Conservation (phyloP, 1,284 basidiomycete species). For the Heliocybe sulcata region DNA sequence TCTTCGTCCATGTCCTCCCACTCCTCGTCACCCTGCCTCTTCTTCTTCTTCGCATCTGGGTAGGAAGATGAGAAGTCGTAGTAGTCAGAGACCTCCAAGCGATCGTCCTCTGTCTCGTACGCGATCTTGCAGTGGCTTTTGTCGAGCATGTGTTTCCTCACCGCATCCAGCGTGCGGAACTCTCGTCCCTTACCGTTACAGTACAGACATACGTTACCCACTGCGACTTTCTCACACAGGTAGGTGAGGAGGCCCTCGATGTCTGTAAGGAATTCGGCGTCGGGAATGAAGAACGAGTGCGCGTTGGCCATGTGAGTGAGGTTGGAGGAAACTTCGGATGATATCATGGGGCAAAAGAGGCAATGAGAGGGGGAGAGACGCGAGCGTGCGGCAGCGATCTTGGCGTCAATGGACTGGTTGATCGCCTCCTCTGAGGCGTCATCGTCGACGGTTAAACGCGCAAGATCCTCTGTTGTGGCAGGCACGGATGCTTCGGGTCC, state of each 20-base stretch:
- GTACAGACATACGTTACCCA: constrained; percentile 90
- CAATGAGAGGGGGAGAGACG: constrained; percentile 63
- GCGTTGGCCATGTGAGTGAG: constrained; percentile 81
- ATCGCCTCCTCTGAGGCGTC: constrained; percentile 45
- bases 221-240: constrained; percentile 89
- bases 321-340: constrained; percentile 55
- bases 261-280: constrained; percentile 87
- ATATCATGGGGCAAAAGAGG: constrained; percentile 75
- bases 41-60: constrained; percentile 39
- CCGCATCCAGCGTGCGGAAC: constrained; percentile 77
- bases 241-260: constrained; percentile 77
- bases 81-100: constrained; percentile 86
- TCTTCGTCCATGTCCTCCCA: constrained; percentile 61
- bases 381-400: constrained; percentile 70
- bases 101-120: constrained; percentile 78
- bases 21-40: constrained; percentile 23
- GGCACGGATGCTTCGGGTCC: neutral
- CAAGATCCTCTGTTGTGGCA: neutral
- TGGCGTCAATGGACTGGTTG: constrained; percentile 59
- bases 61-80: constrained; percentile 90
- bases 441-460: constrained; percentile 27
- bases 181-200: constrained; percentile 79
- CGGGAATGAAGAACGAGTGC: constrained; percentile 97
- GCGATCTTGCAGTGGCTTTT: constrained; percentile 96
- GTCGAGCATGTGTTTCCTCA: constrained; percentile 90